These are phyloP conservation scores for Actinomortierella ambigua DNA, from an alignment of 371 early-diverging fungal species.

Conservation along the genomic window DNA sequence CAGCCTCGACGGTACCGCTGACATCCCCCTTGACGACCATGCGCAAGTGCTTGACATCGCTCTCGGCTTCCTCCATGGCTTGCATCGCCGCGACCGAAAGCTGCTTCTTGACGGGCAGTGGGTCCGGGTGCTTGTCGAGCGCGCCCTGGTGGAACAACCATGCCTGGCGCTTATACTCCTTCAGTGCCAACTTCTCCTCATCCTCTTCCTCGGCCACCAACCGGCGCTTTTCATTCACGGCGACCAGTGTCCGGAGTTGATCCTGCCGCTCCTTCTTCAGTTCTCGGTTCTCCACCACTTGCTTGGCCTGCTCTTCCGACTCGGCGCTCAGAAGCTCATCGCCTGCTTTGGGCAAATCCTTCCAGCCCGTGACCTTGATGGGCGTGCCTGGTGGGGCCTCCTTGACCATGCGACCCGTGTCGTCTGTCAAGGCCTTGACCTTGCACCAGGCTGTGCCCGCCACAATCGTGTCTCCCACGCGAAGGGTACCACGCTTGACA, in stretches of 20 bases:
- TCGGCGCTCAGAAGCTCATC: conserved; percentile 84
- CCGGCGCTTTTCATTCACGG: conserved; percentile 79
- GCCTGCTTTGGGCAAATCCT: conserved; percentile 89
- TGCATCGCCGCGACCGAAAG: conserved; percentile 34
- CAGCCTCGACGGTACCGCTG: conserved; percentile 93
- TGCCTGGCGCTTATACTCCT: conserved; percentile 66
- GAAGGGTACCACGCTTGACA: conserved; percentile 86
- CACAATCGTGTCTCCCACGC: conserved; percentile 77
- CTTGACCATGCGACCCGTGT: conserved; percentile 71
- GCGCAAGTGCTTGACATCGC: conserved; percentile 55
- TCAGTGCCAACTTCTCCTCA: conserved; percentile 62
- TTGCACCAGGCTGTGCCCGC: conserved; percentile 88
- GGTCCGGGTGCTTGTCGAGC: conserved; percentile 58
- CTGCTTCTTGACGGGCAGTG: conserved; percentile 43
- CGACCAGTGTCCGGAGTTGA: conserved; percentile 69
- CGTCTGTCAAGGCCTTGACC: conserved; percentile 84
- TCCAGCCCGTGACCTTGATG: conserved; percentile 93
- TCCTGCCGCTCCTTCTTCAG: conserved; percentile 64
- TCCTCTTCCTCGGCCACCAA: conserved; percentile 62
- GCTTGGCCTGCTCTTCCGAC: conserved; percentile 76
- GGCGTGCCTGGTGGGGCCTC: conserved; percentile 89
- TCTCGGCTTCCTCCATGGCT: conserved; percentile 45
- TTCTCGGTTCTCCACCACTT: conserved; percentile 70
- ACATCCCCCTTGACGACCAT: conserved; percentile 81
- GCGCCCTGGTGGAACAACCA: conserved; percentile 74